Evolutionary conservation across 2,329 filamentous ascomycete species (phyloP).

Genomic region (Apiospora saccharicola): DNA sequence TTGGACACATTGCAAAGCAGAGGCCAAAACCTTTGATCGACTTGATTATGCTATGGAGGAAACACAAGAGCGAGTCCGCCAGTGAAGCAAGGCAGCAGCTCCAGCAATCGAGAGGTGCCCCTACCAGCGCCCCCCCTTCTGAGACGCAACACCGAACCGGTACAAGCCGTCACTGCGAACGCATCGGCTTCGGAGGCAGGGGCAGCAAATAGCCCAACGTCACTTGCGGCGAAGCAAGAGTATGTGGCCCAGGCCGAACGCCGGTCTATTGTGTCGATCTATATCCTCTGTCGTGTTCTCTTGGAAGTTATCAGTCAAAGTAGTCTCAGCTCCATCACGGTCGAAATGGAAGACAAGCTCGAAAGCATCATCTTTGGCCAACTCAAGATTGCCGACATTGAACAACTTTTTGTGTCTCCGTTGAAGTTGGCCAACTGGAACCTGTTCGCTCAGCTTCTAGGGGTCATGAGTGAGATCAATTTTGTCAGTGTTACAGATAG

Average conservation of each 20-base stretch:
- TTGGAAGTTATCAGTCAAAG: constrained; percentile 95
- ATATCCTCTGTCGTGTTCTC: constrained; percentile 90
- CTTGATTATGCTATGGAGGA: constrained; percentile 97
- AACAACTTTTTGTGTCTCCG: constrained; percentile 78
- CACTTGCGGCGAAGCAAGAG: constrained; percentile 66
- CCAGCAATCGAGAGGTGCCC: constrained; percentile 57
- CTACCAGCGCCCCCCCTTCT: constrained; percentile 59
- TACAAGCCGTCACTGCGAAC: constrained; percentile 52
- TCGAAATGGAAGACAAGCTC: constrained; percentile 91
- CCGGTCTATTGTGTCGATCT: constrained; percentile 92
- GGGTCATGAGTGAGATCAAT: constrained; percentile 95
- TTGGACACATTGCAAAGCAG: constrained; percentile 92
- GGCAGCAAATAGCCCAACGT: constrained; percentile 45
- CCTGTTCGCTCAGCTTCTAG: constrained; percentile 88
- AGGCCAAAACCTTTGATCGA: constrained; percentile 96
- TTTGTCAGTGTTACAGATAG: constrained; percentile 84
- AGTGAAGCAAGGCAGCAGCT: constrained; percentile 69
- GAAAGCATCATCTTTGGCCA: constrained; percentile 98
- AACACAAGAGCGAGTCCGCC: constrained; percentile 91
- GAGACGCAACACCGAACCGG: constrained; percentile 78
- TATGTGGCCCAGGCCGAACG: constrained; percentile 83
- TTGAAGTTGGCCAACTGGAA: constrained; percentile 95
- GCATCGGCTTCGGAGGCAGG: constrained; percentile 38
- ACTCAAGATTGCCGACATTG: constrained; percentile 85
- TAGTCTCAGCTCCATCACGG: constrained; percentile 79